Percentiles rank a stretch among this genome's conserved stretches.
phyloP scores from a whole-genome alignment of 305 asterid species.

The Fraxinus albicans region DNA sequence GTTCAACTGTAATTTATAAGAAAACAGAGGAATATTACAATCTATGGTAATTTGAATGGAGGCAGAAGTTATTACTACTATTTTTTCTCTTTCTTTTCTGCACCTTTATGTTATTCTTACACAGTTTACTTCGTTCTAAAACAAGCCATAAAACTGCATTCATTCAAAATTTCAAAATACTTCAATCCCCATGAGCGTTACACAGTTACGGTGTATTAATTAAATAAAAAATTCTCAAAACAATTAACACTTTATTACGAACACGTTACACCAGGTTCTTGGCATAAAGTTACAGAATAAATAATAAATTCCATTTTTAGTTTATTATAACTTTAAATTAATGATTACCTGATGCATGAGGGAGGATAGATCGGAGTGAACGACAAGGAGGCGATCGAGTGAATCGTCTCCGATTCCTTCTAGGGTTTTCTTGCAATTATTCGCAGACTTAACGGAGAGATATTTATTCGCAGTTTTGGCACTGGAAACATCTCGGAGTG shows the following conservation, averaged over 20 bases:
- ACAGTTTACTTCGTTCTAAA: neutral
- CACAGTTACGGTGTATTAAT: neutral
- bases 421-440: constrained; percentile 26
- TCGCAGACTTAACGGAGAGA: constrained; percentile 17
- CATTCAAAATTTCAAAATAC: neutral
- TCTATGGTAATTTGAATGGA: neutral
- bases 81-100: neutral
- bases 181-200: neutral
- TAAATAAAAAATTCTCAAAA: constrained; percentile 6
- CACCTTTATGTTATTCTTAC: neutral
- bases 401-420: constrained; percentile 35
- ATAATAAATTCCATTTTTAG: neutral
- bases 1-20: neutral
- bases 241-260: constrained; percentile 4
- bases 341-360: constrained; percentile 53
- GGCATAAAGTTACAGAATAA: neutral
- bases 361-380: constrained; percentile 66
- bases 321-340: neutral
- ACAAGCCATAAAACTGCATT: neutral
- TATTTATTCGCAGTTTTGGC: constrained; percentile 20
- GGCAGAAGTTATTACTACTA: neutral
- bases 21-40: neutral
- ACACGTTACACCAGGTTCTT: neutral
- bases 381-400: constrained; percentile 68
- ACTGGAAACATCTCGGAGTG: constrained; percentile 68